Conservation (phyloP, 2,329 filamentous ascomycete species). For the Fusarium equiseti region DNA sequence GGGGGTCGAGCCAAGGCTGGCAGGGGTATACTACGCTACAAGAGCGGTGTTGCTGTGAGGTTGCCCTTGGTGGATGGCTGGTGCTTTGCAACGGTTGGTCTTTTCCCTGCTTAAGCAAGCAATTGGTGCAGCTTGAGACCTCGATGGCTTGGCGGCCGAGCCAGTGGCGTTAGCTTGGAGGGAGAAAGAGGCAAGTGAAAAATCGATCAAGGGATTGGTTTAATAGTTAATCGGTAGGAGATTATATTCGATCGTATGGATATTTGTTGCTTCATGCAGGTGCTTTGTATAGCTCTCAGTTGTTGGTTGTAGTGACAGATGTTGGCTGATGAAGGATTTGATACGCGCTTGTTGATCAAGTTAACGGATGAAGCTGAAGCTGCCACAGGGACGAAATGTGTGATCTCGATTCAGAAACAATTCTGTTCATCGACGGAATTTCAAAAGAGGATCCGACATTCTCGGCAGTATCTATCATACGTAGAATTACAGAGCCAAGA, state of each 20-base stretch:
- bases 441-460: conserved; percentile 12
- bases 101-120: conserved; percentile 38
- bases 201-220: conserved; percentile 25
- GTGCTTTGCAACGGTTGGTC: conserved; percentile 30
- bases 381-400: background rate
- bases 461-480: conserved; percentile 10
- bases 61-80: conserved; percentile 28
- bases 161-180: conserved; percentile 40
- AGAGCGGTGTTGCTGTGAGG: conserved; percentile 40
- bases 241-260: conserved; percentile 19
- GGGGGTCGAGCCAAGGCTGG: conserved; percentile 14
- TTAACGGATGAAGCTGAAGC: conserved; percentile 7
- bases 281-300: conserved; percentile 15
- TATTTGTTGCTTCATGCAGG: conserved; percentile 7
- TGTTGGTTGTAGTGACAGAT: background rate
- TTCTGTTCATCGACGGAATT: background rate
- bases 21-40: conserved; percentile 5
- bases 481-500: conserved; percentile 21
- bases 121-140: conserved; percentile 41
- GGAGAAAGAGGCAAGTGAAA: conserved; percentile 27
- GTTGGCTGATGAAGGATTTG: background rate
- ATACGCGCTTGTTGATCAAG: conserved; percentile 10
- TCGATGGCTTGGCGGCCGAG: conserved; percentile 39
- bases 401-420: conserved; percentile 10
- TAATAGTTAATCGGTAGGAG: conserved; percentile 14